These are phyloP conservation scores for Candida parachauliodes DNA, from an alignment of 805 yeast species.

Conservation along the genomic window DNA sequence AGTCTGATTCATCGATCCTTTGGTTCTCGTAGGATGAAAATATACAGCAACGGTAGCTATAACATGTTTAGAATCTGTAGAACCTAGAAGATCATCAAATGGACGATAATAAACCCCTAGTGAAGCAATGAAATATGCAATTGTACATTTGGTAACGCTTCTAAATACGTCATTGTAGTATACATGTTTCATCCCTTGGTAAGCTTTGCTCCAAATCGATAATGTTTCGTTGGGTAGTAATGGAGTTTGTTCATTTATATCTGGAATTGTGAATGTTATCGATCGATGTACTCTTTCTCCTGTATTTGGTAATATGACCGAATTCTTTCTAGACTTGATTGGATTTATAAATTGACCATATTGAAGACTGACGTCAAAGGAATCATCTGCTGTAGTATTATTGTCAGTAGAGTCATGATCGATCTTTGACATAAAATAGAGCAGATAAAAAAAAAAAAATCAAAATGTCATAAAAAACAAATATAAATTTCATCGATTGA, in stretches of 20 bases:
- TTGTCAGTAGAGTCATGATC: slow-evolving; percentile 3
- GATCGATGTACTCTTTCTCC: slow-evolving; percentile 37
- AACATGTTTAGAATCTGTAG: slow-evolving; percentile 72
- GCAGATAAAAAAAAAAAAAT: not conserved
- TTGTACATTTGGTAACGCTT: slow-evolving; percentile 57
- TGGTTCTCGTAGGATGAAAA: slow-evolving; percentile 76
- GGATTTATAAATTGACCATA: too few species aligned
- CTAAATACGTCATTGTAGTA: slow-evolving; percentile 18
- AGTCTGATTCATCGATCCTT: slow-evolving; percentile 79
- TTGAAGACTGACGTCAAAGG: slow-evolving; percentile 3
- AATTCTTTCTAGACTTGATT: slow-evolving; percentile 22
- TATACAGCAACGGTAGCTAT: slow-evolving; percentile 82
- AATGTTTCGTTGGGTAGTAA: not conserved
- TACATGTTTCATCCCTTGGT: not conserved
- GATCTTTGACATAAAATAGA: slow-evolving; percentile 4
- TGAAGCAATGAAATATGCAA: slow-evolving; percentile 74
- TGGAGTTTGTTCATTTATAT: not conserved
- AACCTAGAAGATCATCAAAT: slow-evolving; percentile 52
- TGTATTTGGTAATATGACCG: slow-evolving; percentile 37
- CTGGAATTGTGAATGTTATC: slow-evolving; percentile 15
- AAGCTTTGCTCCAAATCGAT: not conserved
- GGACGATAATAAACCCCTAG: slow-evolving; percentile 61
- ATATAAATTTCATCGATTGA: not conserved
- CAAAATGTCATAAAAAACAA: not conserved
- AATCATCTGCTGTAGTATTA: not conserved